Evolutionary conservation across 768 basidiomycete species (phyloP).

Genomic region (Lenzites betulinus): DNA sequence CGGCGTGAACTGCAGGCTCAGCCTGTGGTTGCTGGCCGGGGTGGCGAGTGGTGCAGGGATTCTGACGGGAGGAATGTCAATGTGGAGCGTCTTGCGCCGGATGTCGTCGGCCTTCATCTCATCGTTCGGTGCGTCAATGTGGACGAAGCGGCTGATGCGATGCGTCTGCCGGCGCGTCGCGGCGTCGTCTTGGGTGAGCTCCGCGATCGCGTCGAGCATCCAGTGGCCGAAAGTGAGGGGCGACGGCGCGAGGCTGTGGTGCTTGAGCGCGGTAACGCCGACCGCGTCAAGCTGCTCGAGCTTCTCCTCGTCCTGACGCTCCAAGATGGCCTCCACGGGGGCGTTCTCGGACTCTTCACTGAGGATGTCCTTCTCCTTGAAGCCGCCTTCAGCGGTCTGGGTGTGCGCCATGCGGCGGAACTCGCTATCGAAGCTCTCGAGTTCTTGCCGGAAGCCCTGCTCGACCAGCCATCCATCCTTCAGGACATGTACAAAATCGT

Average conservation of each 20-base stretch:
- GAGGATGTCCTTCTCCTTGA: conserved; percentile 37
- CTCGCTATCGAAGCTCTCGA: conserved; percentile 65
- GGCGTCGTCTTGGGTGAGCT: conserved; percentile 48
- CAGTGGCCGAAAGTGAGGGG: conserved; percentile 71
- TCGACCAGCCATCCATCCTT: conserved; percentile 78
- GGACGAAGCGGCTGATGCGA: conserved; percentile 40
- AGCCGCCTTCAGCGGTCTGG: conserved; percentile 57
- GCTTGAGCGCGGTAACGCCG: conserved; percentile 32
- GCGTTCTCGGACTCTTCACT: conserved; percentile 37
- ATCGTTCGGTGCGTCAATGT: conserved; percentile 26
- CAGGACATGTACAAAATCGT: conserved; percentile 94
- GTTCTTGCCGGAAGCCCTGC: conserved; percentile 82
- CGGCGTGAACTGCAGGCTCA: conserved; percentile 71
- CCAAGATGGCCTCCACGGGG: conserved; percentile 50
- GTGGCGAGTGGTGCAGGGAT: conserved; percentile 40
- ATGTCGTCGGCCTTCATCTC: conserved; percentile 24
- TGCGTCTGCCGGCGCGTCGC: conserved; percentile 28
- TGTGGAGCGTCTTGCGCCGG: conserved; percentile 43
- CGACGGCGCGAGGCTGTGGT: conserved; percentile 44
- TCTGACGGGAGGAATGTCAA: conserved; percentile 36
- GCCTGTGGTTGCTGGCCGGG: conserved; percentile 40
- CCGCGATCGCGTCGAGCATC: conserved; percentile 82
- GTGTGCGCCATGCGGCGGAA: conserved; percentile 69
- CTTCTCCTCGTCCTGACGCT: conserved; percentile 45
- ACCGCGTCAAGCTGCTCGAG: conserved; percentile 31